A percentile compares a stretch with the other conserved stretches of the same genome.
phyloP scores from a whole-genome alignment of 805 yeast genomes.

The Kluyveromyces starmeri region DNA sequence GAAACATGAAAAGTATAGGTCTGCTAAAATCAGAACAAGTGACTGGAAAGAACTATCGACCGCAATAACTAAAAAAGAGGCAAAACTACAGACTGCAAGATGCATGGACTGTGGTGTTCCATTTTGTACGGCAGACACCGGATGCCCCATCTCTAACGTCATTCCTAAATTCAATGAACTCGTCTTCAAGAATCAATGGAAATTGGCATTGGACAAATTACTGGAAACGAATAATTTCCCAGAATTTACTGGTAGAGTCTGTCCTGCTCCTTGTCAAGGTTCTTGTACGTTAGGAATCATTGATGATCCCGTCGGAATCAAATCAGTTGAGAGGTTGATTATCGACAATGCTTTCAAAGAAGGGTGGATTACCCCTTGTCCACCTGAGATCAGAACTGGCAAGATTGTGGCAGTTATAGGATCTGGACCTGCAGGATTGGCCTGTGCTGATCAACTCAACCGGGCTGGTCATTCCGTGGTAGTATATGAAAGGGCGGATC shows the following conservation, averaged over 20 bases:
- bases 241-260: slow-evolving; percentile 94
- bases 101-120: slow-evolving; percentile 99
- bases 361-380: slow-evolving; percentile 88
- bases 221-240: slow-evolving; percentile 98
- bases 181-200: slow-evolving; percentile 92
- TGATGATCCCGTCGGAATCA: slow-evolving; percentile 93
- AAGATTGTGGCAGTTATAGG: slow-evolving; percentile 81
- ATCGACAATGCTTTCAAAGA: slow-evolving; percentile 93
- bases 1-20: slow-evolving; percentile 78
- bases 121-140: slow-evolving; percentile 95
- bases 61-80: slow-evolving; percentile 76
- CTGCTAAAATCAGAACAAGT: slow-evolving; percentile 60
- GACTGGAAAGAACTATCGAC: slow-evolving; percentile 91
- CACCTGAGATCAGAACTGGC: slow-evolving; percentile 77
- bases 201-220: slow-evolving; percentile 82
- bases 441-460: slow-evolving; percentile 95
- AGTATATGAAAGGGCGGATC: slow-evolving; percentile 87
- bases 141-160: slow-evolving; percentile 94
- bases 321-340: slow-evolving; percentile 90
- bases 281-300: slow-evolving; percentile 91
- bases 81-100: slow-evolving; percentile 87
- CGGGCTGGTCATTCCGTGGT: slow-evolving; percentile 91
- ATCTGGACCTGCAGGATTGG: slow-evolving; percentile 95
- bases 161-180: slow-evolving; percentile 98
- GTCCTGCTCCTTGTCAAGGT: slow-evolving; percentile 99